Evolutionary conservation across 225 moss, liverwort and hornwort genomes (phyloP).

Genomic region (Anthoceros angustus): DNA sequence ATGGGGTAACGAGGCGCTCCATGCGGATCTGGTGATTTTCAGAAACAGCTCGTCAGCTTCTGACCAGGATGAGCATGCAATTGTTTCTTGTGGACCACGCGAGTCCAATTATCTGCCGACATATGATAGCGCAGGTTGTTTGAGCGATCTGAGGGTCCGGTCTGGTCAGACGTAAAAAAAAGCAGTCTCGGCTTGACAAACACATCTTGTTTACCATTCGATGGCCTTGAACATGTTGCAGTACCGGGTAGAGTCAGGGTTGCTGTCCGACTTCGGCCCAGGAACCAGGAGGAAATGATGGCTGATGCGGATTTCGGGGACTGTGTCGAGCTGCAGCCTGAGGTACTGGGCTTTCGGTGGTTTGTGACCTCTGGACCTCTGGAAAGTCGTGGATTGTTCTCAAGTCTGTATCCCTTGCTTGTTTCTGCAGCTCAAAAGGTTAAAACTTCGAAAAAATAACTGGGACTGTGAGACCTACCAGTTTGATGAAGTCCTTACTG

Average conservation of each 20-base stretch:
- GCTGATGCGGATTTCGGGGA: slow-evolving; percentile 89
- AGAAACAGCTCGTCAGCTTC: too few relatives aligned
- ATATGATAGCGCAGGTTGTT: too few relatives aligned
- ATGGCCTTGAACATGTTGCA: slow-evolving; percentile 12
- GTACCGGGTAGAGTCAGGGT: slow-evolving; percentile 85
- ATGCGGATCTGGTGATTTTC: too few relatives aligned
- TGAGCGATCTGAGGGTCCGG: too few relatives aligned
- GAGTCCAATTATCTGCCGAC: too few relatives aligned
- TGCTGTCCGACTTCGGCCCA: slow-evolving; percentile 74
- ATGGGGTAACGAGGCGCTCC: too few relatives aligned
- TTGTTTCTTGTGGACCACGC: too few relatives aligned
- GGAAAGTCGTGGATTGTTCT: too few relatives aligned
- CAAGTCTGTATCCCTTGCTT: not conserved
- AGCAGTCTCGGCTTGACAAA: not conserved
- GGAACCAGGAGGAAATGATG: slow-evolving; percentile 78
- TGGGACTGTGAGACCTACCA: slow-evolving; percentile 99
- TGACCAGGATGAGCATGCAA: too few relatives aligned
- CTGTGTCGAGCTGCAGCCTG: slow-evolving; percentile 97
- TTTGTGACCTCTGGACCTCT: too few relatives aligned
- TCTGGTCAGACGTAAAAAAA: not conserved
- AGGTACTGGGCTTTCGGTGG: slow-evolving; percentile 21
- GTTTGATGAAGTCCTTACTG: slow-evolving; percentile 92
- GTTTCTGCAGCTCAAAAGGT: slow-evolving; percentile 67
- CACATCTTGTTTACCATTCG: not conserved
- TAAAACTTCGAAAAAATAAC: slow-evolving; percentile 88